A percentile compares a stretch with the other conserved stretches of the same genome.
Evolutionary conservation across 2,329 filamentous ascomycete species (phyloP).

Genomic region (Phialocephala subalpina): DNA sequence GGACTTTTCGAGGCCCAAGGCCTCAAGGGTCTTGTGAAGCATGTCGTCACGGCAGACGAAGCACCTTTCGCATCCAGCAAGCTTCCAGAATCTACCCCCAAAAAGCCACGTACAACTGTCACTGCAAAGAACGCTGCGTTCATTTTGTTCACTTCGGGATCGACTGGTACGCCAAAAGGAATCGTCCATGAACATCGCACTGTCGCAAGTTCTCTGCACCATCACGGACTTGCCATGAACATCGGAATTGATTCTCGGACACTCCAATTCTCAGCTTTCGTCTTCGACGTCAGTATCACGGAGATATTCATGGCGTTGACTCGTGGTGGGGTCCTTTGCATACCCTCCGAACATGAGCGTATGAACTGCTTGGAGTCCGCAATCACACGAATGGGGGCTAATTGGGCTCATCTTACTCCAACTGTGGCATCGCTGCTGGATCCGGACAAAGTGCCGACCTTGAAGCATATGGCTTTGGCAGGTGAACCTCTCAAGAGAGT

Average conservation of each 20-base stretch:
- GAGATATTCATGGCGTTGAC: slow-evolving; percentile 36
- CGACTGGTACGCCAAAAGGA: slow-evolving; percentile 38
- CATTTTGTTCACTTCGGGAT: slow-evolving; percentile 41
- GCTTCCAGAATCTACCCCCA: not conserved
- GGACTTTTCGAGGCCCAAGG: not conserved
- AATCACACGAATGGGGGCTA: slow-evolving; percentile 30
- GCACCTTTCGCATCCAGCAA: not conserved
- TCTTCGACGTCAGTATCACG: slow-evolving; percentile 32
- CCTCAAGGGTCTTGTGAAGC: not conserved
- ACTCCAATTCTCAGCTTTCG: slow-evolving; percentile 32
- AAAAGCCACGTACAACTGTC: not conserved
- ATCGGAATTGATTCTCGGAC: slow-evolving; percentile 24
- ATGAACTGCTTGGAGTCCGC: slow-evolving; percentile 24
- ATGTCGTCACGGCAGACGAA: not conserved
- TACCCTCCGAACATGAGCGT: slow-evolving; percentile 36
- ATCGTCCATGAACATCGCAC: slow-evolving; percentile 30
- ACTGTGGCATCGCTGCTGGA: slow-evolving; percentile 38
- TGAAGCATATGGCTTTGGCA: slow-evolving; percentile 29
- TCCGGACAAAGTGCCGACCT: slow-evolving; percentile 44
- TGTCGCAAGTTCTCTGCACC: slow-evolving; percentile 20
- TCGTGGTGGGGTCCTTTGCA: slow-evolving; percentile 34
- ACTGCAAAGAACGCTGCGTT: not conserved
- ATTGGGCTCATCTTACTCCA: slow-evolving; percentile 33
- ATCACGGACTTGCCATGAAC: slow-evolving; percentile 11
- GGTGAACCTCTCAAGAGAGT: slow-evolving; percentile 28